Evolutionary conservation across 768 basidiomycete genomes (phyloP), one percentile per base, ranked within the genome.

Genomic region (Pholiota molesta): DNA sequence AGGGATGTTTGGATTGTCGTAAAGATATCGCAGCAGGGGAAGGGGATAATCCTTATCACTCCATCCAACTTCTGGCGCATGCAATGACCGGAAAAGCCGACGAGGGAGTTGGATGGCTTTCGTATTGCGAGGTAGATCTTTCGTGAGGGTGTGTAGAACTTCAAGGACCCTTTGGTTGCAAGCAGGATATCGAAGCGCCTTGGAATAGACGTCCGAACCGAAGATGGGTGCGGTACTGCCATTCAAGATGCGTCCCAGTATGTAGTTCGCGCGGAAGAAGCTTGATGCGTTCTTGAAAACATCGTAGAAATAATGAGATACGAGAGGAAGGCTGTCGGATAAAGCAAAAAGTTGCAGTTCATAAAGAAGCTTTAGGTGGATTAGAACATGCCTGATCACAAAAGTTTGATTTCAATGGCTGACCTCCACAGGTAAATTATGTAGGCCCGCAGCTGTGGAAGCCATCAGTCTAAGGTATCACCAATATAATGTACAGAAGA

Each of bases 261-360:
- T 81, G 72, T 91, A 97, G 60, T 81, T 79, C 17, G 90, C 92
- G 8, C 82, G 83, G 65, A 87, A 86, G 5, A 82, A 81, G 0
- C 83, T 58, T 0, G 90, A 83, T 0, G 90, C 81, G 2, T 75
- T 71, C 9, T 78, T 73, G 76, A 90, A 90, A 14, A 90, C 76
- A 14, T 70, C 44, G 62, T 84, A 71, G 19, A 95, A 72, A 40
- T 79, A 72, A 62, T 75, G 82, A 63, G 83, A 91, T 33, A 83
- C 76, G 55, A 74, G 73, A 0, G 94, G 93, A 8, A 97, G 76
- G 37, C 76, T 68, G 17, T 84, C 78, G 3, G 91, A 93, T 6
- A 86, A 75, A 0, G 93, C 87, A 64, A 80, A 80, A 17, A 91
- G 81, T 65, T 95, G 90, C 14, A 97, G 81, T 59, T 94, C 86